Conservation (phyloP, 2,329 filamentous ascomycete species). For the Clarireedia monteithiana region DNA sequence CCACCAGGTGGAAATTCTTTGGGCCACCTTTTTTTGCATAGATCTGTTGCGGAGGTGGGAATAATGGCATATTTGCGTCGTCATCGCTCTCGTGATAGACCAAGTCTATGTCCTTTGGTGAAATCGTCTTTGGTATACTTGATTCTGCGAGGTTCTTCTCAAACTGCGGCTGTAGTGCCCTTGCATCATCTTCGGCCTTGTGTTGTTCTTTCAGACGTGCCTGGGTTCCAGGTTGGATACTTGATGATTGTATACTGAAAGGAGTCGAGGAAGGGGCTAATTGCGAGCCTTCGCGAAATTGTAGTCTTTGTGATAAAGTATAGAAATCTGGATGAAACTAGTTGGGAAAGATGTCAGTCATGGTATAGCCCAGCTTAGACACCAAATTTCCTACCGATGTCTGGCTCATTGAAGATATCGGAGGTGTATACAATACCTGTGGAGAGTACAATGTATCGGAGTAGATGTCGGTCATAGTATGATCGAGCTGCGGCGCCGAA, state of each 20-base stretch:
- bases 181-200: constrained; percentile 52
- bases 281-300: constrained; percentile 68
- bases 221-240: constrained; percentile 43
- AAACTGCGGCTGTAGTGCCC: constrained; percentile 33
- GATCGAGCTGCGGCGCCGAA: no score
- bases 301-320: constrained; percentile 64
- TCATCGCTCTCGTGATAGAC: constrained; percentile 75
- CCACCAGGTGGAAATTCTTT: no score
- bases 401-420: no score
- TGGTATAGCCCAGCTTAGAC: constrained; percentile 76
- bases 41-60: constrained; percentile 46
- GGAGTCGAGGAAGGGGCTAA: constrained; percentile 38
- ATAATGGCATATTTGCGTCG: constrained; percentile 58
- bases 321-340: constrained; percentile 58
- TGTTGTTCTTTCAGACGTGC: constrained; percentile 53
- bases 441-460: no score
- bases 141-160: constrained; percentile 31
- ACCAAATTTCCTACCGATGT: constrained; percentile 36
- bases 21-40: no score
- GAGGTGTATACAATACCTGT: no score
- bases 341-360: constrained; percentile 78
- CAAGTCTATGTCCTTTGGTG: constrained; percentile 82
- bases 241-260: constrained; percentile 27
- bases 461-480: no score
- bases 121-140: constrained; percentile 75